phyloP scores from a whole-genome alignment of 2,329 filamentous ascomycete genomes.

The Proliferodiscus dingleyae region DNA sequence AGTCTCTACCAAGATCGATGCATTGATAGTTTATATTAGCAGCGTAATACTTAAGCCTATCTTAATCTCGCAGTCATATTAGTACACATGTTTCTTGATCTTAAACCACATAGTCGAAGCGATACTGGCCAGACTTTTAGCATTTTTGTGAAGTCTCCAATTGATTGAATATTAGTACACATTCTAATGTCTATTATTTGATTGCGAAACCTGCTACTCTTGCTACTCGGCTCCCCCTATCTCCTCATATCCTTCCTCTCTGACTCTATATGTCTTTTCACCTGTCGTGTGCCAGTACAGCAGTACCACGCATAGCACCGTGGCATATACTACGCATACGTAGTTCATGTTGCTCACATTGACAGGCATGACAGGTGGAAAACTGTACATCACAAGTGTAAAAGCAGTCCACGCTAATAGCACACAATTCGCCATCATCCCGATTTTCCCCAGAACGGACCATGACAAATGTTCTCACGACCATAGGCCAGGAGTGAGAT shows the following conservation, averaged over 20 bases:
- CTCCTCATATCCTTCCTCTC: conserved; percentile 37
- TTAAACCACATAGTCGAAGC: no score
- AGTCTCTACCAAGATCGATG: no score
- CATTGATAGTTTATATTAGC: no score
- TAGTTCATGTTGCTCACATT: conserved; percentile 30
- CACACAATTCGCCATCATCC: conserved; percentile 53
- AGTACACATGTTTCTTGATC: no score
- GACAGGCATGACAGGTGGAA: conserved; percentile 32
- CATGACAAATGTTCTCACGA: conserved; percentile 52
- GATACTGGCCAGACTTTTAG: no score
- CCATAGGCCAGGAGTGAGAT: conserved; percentile 34
- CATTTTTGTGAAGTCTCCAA: no score
- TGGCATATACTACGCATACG: conserved; percentile 28
- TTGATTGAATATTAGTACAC: no score
- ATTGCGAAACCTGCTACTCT: no score
- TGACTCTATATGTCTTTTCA: conserved; percentile 26
- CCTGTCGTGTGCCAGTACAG: conserved; percentile 27
- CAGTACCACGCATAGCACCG: conserved; percentile 21
- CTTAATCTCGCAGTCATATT: no score
- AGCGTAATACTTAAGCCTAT: no score
- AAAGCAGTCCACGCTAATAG: conserved; percentile 52
- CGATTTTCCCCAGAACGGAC: conserved; percentile 54
- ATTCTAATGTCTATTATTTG: no score
- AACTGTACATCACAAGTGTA: conserved; percentile 51
- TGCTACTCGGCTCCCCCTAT: neutral